These are phyloP conservation scores for Aspergillus funiculosus DNA, from an alignment of 495 filamentous ascomycete genomes.

Conservation along the genomic window DNA sequence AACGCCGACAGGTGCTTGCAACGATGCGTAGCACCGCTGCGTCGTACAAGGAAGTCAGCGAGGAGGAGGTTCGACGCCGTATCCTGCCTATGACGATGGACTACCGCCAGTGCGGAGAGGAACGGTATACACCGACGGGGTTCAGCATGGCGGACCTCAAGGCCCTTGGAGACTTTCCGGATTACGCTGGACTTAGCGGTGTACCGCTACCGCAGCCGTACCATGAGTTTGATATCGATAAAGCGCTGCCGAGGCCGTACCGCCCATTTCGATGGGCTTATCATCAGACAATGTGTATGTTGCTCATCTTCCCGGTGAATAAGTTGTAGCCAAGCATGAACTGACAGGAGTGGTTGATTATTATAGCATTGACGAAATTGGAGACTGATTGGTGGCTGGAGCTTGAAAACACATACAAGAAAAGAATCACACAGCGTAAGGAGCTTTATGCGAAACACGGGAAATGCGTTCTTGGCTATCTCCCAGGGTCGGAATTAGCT, in stretches of 20 bases:
- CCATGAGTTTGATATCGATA: constrained; percentile 56
- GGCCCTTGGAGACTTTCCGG: constrained; percentile 72
- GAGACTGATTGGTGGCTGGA: constrained; percentile 91
- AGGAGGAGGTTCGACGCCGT: constrained; percentile 29
- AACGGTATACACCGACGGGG: constrained; percentile 50
- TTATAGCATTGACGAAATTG: constrained; percentile 67
- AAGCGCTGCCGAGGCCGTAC: constrained; percentile 62
- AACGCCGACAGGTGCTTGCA: constrained; percentile 47
- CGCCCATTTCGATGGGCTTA: constrained; percentile 84
- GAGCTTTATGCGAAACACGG: constrained; percentile 61
- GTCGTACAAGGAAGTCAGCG: constrained; percentile 24
- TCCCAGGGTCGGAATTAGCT: constrained; percentile 75
- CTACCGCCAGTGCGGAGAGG: constrained; percentile 34
- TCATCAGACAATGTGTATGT: constrained; percentile 91
- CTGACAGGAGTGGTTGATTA: neutral
- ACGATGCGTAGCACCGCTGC: constrained; percentile 16
- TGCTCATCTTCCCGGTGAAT: neutral
- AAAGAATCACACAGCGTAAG: constrained; percentile 66
- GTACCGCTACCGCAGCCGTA: constrained; percentile 70
- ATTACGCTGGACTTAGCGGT: constrained; percentile 72
- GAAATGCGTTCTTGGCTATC: constrained; percentile 55
- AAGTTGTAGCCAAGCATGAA: neutral
- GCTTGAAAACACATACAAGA: constrained; percentile 68
- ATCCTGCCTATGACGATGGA: constrained; percentile 42
- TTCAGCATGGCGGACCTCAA: constrained; percentile 67